A percentile compares a stretch with the other conserved stretches of the same genome.
phyloP scores from a whole-genome alignment of 371 early-diverging fungal genomes.

The Rhizopus microsporus region DNA sequence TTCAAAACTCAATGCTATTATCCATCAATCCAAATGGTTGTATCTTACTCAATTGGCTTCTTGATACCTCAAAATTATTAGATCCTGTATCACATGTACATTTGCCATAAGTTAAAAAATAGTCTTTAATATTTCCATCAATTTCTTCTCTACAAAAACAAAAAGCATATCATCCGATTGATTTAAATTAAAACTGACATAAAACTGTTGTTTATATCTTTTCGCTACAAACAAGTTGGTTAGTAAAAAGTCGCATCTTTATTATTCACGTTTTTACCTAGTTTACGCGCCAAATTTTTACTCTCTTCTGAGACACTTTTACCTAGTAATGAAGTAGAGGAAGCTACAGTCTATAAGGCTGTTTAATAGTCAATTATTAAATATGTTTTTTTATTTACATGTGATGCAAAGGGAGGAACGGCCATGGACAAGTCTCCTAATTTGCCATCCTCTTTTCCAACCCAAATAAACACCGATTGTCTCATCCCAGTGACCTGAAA shows the following conservation, averaged over 20 bases:
- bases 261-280: slow-evolving; percentile 30
- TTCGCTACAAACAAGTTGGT: slow-evolving; percentile 22
- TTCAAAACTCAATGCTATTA: slow-evolving; percentile 73
- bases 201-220: slow-evolving; percentile 46
- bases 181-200: slow-evolving; percentile 37
- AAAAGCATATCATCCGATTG: slow-evolving; percentile 43
- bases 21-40: slow-evolving; percentile 88
- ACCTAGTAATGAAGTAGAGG: slow-evolving; percentile 50
- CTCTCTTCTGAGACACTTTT: slow-evolving; percentile 46
- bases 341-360: slow-evolving; percentile 25
- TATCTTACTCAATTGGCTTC: slow-evolving; percentile 85
- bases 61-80: slow-evolving; percentile 76
- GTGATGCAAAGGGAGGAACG: slow-evolving; percentile 36
- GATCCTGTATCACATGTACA: slow-evolving; percentile 5
- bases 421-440: slow-evolving; percentile 48
- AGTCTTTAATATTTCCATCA: slow-evolving; percentile 36
- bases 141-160: slow-evolving; percentile 52
- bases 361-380: not conserved
- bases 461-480: slow-evolving; percentile 42
- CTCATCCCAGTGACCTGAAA: slow-evolving; percentile 45
- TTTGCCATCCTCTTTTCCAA: slow-evolving; percentile 35
- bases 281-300: slow-evolving; percentile 38
- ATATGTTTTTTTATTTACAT: slow-evolving; percentile 20
- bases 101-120: slow-evolving; percentile 5
- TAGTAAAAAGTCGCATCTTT: too few species aligned